These are phyloP conservation scores for Codiaeum variegatum DNA, from an alignment of 441 rosid species.

Conservation along the genomic window DNA sequence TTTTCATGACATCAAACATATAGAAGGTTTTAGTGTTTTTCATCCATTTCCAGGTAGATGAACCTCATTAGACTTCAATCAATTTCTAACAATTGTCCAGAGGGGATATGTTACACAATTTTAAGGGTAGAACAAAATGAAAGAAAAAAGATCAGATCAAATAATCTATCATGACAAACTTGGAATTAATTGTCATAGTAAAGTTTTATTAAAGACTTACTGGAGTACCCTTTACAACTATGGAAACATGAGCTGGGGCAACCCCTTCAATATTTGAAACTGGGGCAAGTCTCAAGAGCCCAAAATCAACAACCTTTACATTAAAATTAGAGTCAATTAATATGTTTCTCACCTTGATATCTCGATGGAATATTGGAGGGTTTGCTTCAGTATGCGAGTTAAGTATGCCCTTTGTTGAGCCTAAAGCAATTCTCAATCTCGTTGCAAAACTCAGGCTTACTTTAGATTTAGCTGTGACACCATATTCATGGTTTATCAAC, in stretches of 20 bases:
- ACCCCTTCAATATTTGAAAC: constrained; percentile 75
- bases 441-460: constrained; percentile 56
- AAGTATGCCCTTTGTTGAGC: constrained; percentile 82
- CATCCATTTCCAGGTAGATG: background rate
- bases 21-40: background rate
- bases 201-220: constrained; percentile 36
- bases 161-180: background rate
- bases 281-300: constrained; percentile 93
- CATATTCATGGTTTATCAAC: no score
- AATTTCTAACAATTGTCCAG: background rate
- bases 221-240: constrained; percentile 96
- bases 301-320: constrained; percentile 97
- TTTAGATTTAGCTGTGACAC: no score
- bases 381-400: constrained; percentile 92
- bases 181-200: background rate
- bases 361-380: constrained; percentile 94
- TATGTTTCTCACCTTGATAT: constrained; percentile 95
- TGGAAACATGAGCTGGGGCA: constrained; percentile 78
- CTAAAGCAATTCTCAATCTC: constrained; percentile 70
- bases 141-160: constrained; percentile 4
- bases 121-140: constrained; percentile 2
- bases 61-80: background rate
- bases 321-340: constrained; percentile 61
- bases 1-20: background rate
- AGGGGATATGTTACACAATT: background rate